Percentiles rank a stretch among this genome's conserved stretches.
Evolutionary conservation across 352 stramenopile species (phyloP).

Genomic region (Globisporangium spiculum): DNA sequence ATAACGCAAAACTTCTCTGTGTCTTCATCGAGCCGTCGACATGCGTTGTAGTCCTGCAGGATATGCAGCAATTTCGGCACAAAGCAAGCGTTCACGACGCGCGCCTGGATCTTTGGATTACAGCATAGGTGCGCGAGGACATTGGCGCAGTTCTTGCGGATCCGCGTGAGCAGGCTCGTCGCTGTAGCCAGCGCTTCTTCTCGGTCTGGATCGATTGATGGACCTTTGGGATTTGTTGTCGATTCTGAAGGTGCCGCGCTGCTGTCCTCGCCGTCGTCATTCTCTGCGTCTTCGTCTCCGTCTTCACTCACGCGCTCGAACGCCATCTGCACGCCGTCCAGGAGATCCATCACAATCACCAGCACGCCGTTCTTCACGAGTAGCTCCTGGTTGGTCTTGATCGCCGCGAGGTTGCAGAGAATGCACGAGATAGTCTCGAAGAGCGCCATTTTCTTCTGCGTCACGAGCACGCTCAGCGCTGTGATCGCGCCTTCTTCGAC

Average conservation of each 20-base stretch:
- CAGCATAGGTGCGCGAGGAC: slow-evolving; percentile 69
- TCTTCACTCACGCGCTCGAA: slow-evolving; percentile 26
- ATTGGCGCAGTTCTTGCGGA: slow-evolving; percentile 67
- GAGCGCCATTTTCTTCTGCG: slow-evolving; percentile 33
- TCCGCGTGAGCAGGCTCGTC: slow-evolving; percentile 23
- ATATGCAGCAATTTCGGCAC: slow-evolving; percentile 52
- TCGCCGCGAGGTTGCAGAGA: slow-evolving; percentile 56
- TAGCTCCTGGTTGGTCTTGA: slow-evolving; percentile 59
- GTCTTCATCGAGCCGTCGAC: slow-evolving; percentile 37
- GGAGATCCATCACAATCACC: slow-evolving; percentile 44
- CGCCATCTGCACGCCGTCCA: slow-evolving; percentile 26
- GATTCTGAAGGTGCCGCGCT: background rate
- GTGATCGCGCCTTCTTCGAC: slow-evolving; percentile 70
- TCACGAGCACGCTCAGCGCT: slow-evolving; percentile 47
- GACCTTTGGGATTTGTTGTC: slow-evolving; percentile 3
- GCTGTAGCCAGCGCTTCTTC: slow-evolving; percentile 25
- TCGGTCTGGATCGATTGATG: background rate
- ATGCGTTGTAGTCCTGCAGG: slow-evolving; percentile 29
- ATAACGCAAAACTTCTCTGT: slow-evolving; percentile 69
- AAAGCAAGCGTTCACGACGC: slow-evolving; percentile 50
- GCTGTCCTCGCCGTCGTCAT: slow-evolving; percentile 1
- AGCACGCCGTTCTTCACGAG: slow-evolving; percentile 60
- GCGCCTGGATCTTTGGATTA: slow-evolving; percentile 63
- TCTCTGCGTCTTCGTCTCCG: slow-evolving; percentile 12
- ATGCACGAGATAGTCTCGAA: slow-evolving; percentile 48